phyloP scores from a whole-genome alignment of 305 asterid species.

The Rubia balearica region DNA sequence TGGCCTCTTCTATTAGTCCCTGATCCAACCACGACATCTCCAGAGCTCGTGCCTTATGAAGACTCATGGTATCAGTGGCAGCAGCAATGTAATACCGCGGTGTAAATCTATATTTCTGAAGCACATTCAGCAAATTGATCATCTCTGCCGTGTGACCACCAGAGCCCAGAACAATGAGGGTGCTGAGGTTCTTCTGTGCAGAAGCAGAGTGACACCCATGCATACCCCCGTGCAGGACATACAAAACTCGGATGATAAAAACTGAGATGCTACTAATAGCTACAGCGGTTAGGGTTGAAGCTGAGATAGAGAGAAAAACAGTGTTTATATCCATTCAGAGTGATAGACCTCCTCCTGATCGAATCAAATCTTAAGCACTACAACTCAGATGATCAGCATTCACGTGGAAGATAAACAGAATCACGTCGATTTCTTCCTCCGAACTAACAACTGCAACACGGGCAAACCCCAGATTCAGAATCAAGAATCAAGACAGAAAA shows the following conservation, averaged over 20 bases:
- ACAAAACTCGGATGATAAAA: conserved; percentile 41
- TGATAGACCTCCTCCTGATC: neutral
- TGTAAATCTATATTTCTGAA: conserved; percentile 56
- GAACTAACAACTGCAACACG: neutral
- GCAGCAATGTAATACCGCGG: conserved; percentile 84
- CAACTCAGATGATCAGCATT: neutral
- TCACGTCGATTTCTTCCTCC: neutral
- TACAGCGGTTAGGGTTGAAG: conserved; percentile 3
- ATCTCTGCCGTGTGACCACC: conserved; percentile 99
- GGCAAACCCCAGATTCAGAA: neutral
- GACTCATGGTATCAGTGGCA: conserved; percentile 94
- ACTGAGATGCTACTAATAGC: conserved; percentile 34
- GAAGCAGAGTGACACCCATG: conserved; percentile 28
- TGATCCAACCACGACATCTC: conserved; percentile 55
- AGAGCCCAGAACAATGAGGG: conserved; percentile 78
- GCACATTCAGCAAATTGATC: conserved; percentile 60
- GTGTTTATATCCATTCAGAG: neutral
- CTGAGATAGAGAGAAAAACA: neutral
- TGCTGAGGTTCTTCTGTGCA: conserved; percentile 38
- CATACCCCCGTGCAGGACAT: conserved; percentile 39
- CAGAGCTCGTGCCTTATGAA: conserved; percentile 63
- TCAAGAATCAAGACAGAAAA: neutral
- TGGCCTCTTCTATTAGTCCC: conserved; percentile 38
- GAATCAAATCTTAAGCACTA: neutral
- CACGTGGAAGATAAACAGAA: neutral